Evolutionary conservation across 192 early-diverging fungal species (phyloP), one percentile per base, ranked within the genome.

Genomic region (Entomortierella lignicola): DNA sequence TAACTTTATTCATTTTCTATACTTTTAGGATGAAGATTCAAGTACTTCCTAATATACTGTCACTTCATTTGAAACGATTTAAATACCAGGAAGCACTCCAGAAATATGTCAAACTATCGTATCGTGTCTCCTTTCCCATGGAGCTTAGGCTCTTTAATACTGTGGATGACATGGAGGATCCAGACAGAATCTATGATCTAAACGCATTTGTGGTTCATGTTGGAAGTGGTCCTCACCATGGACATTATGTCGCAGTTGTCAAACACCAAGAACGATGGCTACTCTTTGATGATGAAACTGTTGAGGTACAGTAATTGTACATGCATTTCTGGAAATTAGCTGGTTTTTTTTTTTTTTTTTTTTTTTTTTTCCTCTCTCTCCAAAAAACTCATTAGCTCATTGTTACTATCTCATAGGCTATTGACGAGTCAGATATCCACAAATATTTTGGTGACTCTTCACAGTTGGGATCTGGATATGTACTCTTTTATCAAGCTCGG

Each of bases 111-210:
- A 99, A 99, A 82, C 89, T 99, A 27, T 92, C 94, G 42, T 96
- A 97, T 74, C 89, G 98, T 26, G 97, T 99, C 21, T 89, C 93
- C 42, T 99, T 99, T 63, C 96, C 97, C 8, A 87, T 94, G 43
- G 96, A 99, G 80, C 86, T 99, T 59, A 88, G 96, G 43, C 84
- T 99, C 51, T 99, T 97, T 60, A 97, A 99, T 81, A 98, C 96
- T 6, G 92, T 94, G 71, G 96, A 98, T 64, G 94, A 94, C 55
- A 91, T 93, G 37, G 92, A 93, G 21, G 91, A 98, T 73, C 84
- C 91, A 1, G 93, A 95, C 60, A 85, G 92, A 51, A 86, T 97
- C 47, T 99, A 99, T 69, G 86, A 93, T 60, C 83, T 99, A 41
- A 93, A 92, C 69, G 95, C 93, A 0, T 89, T 98, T 39, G 94